Evolutionary conservation across 192 early-diverging fungal genomes (phyloP).

Genomic region (Rhizophagus clarus): DNA sequence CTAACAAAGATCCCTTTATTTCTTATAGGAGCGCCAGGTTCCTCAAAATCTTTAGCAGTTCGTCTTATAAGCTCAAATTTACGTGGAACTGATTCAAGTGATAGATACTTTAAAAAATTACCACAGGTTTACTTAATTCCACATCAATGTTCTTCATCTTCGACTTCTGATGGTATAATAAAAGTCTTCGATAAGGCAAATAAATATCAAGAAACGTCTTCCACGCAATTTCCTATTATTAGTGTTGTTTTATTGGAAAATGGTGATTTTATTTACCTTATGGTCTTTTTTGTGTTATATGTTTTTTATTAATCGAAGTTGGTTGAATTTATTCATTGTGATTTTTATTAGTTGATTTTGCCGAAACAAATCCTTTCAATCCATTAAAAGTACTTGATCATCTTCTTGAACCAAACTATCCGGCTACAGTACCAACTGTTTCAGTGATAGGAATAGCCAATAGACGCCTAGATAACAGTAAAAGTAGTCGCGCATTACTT

Average conservation of each 20-base stretch:
- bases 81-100: conserved; percentile 21
- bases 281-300: no score
- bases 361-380: conserved; percentile 19
- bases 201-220: not conserved
- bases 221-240: conserved; percentile 1
- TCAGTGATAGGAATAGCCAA: conserved; percentile 26
- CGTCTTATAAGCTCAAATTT: conserved; percentile 23
- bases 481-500: conserved; percentile 23
- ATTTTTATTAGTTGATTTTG: conserved; percentile 17
- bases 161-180: conserved; percentile 34
- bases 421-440: no score
- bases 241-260: conserved; percentile 29
- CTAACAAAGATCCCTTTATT: conserved; percentile 15
- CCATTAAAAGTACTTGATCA: not conserved
- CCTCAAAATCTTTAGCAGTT: conserved; percentile 29
- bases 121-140: conserved; percentile 30
- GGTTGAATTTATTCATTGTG: no score
- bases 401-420: not conserved
- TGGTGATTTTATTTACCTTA: not conserved
- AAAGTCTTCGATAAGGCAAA: conserved; percentile 26
- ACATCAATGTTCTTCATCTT: conserved; percentile 22
- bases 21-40: conserved; percentile 15
- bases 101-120: conserved; percentile 16
- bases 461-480: conserved; percentile 30
- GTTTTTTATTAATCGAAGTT: no score